Percentiles rank a stretch among this genome's conserved stretches.
phyloP scores from a whole-genome alignment of 208 protist species.

The Leptomonas pyrrhocoris region DNA sequence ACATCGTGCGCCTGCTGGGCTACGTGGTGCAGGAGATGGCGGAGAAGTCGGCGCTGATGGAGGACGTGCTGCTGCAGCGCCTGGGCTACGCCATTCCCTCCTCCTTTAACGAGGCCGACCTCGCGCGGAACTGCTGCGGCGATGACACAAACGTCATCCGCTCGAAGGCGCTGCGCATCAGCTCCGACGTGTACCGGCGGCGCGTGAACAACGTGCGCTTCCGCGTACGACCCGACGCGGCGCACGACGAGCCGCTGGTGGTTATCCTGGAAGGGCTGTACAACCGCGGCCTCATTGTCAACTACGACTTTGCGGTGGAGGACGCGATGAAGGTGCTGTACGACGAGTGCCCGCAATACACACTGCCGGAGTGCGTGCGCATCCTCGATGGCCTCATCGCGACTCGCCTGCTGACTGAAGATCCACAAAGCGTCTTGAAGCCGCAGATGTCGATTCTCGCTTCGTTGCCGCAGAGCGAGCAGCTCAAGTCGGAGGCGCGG shows the following conservation, averaged over 20 bases:
- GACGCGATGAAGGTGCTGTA: slow-evolving; percentile 82
- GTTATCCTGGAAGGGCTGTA: slow-evolving; percentile 82
- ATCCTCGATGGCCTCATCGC: slow-evolving; percentile 47
- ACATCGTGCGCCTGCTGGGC: slow-evolving; percentile 64
- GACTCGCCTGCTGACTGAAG: slow-evolving; percentile 39
- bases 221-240: slow-evolving; percentile 22
- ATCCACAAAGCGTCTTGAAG: slow-evolving; percentile 34
- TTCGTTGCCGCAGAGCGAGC: slow-evolving; percentile 26
- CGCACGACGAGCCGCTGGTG: slow-evolving; percentile 47
- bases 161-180: slow-evolving; percentile 53
- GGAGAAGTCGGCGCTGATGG: slow-evolving; percentile 71
- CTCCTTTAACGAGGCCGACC: slow-evolving; percentile 57
- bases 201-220: slow-evolving; percentile 82
- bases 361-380: slow-evolving; percentile 58
- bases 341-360: slow-evolving; percentile 70
- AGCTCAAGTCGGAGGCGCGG: slow-evolving; percentile 21
- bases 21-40: slow-evolving; percentile 67
- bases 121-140: slow-evolving; percentile 75
- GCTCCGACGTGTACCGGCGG: slow-evolving; percentile 57
- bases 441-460: slow-evolving; percentile 36
- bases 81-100: slow-evolving; percentile 64
- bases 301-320: slow-evolving; percentile 65
- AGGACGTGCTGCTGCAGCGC: slow-evolving; percentile 82
- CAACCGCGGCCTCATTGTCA: slow-evolving; percentile 84
- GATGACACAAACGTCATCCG: slow-evolving; percentile 65